phyloP scores from a whole-genome alignment of 768 basidiomycete genomes.

The Rubroboletus satanas region DNA sequence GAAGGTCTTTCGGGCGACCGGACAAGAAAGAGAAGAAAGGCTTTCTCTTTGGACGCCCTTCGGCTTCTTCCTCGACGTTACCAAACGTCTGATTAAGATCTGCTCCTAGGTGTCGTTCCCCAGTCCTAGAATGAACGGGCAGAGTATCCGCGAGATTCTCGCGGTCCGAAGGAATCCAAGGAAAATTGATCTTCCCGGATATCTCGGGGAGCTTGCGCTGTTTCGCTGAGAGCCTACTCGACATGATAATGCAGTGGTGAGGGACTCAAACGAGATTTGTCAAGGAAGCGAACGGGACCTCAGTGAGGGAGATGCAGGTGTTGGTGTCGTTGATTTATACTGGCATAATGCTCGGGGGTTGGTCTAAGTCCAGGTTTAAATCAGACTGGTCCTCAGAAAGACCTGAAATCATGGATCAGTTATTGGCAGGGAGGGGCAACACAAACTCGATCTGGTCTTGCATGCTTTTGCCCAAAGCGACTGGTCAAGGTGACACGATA shows the following conservation, averaged over 20 bases:
- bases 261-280: background rate
- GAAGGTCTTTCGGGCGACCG: slow-evolving; percentile 7
- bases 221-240: slow-evolving; percentile 3
- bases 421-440: background rate
- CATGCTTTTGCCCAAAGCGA: background rate
- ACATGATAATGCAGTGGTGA: slow-evolving; percentile 7
- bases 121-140: background rate
- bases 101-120: background rate
- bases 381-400: slow-evolving; percentile 5
- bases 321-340: background rate
- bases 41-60: slow-evolving; percentile 4
- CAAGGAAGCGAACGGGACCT: background rate
- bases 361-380: slow-evolving; percentile 12
- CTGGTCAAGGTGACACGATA: slow-evolving; percentile 6
- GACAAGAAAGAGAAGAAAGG: slow-evolving; percentile 16
- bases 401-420: slow-evolving; percentile 5
- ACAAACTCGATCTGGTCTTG: slow-evolving; percentile 7
- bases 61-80: slow-evolving; percentile 9
- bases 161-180: background rate
- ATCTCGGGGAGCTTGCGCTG: slow-evolving; percentile 3
- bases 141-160: background rate
- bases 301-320: background rate
- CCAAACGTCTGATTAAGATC: slow-evolving; percentile 1
- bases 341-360: background rate
- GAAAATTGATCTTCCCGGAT: background rate